A percentile compares a stretch with the other conserved stretches of the same genome.
phyloP scores from a whole-genome alignment of 2,329 filamentous ascomycete genomes.

The Achaetomium macrosporum region DNA sequence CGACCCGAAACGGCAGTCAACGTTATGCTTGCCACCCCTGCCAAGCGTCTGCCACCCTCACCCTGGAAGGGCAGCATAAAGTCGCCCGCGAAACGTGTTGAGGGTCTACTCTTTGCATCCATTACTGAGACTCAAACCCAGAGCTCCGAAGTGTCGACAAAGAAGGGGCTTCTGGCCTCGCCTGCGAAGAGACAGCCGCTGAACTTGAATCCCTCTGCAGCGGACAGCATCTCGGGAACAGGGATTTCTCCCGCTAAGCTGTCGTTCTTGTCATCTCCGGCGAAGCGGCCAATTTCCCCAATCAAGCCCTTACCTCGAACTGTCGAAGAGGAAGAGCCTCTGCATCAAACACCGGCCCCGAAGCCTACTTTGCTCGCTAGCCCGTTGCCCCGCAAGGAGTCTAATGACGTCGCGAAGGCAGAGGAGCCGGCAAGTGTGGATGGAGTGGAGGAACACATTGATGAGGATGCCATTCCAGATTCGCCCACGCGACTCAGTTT shows the following conservation, averaged over 20 bases:
- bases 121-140: slow-evolving; percentile 26
- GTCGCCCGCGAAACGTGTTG: slow-evolving; percentile 52
- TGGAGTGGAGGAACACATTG: slow-evolving; percentile 13
- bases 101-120: slow-evolving; percentile 30
- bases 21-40: slow-evolving; percentile 47
- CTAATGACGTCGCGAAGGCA: background rate
- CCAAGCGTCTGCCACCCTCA: slow-evolving; percentile 47
- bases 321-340: slow-evolving; percentile 20
- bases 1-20: slow-evolving; percentile 32
- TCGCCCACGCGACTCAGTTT: slow-evolving; percentile 29
- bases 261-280: slow-evolving; percentile 43
- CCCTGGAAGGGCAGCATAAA: slow-evolving; percentile 51
- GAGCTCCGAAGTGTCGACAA: slow-evolving; percentile 33
- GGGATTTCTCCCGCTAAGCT: slow-evolving; percentile 39
- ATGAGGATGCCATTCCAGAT: slow-evolving; percentile 16
- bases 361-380: slow-evolving; percentile 32
- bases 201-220: slow-evolving; percentile 35
- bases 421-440: slow-evolving; percentile 14
- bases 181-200: slow-evolving; percentile 47
- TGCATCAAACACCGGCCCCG: slow-evolving; percentile 28
- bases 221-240: slow-evolving; percentile 27
- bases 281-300: slow-evolving; percentile 21
- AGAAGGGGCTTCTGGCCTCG: slow-evolving; percentile 40
- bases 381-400: slow-evolving; percentile 11
- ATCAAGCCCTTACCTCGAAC: slow-evolving; percentile 12